These are phyloP conservation scores for Cladobotryum protrusum DNA, from an alignment of 2,329 filamentous ascomycete genomes.

Conservation along the genomic window DNA sequence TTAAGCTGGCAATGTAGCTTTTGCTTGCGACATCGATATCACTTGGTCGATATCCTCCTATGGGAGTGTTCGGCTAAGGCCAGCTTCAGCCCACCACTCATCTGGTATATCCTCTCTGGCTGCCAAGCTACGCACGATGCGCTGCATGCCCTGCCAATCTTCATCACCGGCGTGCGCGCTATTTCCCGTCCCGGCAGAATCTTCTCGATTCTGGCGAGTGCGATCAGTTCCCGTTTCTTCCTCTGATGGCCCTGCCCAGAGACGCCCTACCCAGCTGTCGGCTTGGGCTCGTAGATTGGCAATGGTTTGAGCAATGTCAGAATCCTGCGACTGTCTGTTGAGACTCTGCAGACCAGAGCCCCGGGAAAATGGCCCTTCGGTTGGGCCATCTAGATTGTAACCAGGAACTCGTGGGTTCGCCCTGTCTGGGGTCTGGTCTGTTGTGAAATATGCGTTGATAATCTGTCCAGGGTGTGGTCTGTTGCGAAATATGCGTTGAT, in stretches of 20 bases:
- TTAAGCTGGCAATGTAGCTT: no score
- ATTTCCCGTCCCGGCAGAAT: background rate
- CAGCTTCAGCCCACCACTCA: conserved; percentile 71
- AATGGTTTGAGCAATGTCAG: no score
- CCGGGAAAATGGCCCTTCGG: conserved; percentile 6
- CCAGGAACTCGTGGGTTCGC: conserved; percentile 15
- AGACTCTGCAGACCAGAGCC: no score
- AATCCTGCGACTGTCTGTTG: no score
- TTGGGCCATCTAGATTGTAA: conserved; percentile 13
- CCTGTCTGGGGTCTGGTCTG: background rate
- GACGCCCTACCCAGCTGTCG: conserved; percentile 14
- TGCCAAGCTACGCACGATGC: conserved; percentile 64
- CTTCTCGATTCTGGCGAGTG: conserved; percentile 6
- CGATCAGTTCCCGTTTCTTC: conserved; percentile 14
- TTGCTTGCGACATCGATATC: no score
- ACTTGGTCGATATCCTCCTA: conserved; percentile 19
- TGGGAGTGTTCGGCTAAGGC: conserved; percentile 53
- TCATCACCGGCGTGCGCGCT: conserved; percentile 26
- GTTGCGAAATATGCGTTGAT: conserved; percentile 5
- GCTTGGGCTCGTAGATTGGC: background rate
- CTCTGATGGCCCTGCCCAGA: conserved; percentile 22
- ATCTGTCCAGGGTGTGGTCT: no score
- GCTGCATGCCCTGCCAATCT: conserved; percentile 57
- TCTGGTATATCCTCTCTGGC: conserved; percentile 71
- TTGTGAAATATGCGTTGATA: background rate